Percentiles rank a stretch among this genome's conserved stretches.
These are phyloP conservation scores for Cordia subcordata DNA, from an alignment of 257 asterid species.

Conservation along the genomic window DNA sequence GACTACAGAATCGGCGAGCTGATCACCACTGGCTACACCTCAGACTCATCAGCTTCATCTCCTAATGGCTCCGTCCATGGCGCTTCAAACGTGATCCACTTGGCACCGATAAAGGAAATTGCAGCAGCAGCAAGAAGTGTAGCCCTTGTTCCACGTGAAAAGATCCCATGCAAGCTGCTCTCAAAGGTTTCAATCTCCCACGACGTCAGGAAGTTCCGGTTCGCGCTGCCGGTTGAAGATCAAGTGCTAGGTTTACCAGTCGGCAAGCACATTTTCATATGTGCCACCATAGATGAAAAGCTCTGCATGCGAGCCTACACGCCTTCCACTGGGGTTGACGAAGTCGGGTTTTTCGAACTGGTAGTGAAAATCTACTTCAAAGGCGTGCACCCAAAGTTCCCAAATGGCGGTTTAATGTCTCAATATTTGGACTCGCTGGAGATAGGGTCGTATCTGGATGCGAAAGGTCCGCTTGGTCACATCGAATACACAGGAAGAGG, in stretches of 20 bases:
- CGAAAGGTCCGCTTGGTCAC: constrained; percentile 91
- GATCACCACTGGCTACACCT: constrained; percentile 56
- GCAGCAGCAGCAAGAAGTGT: constrained; percentile 22
- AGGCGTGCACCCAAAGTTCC: constrained; percentile 68
- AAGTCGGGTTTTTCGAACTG: constrained; percentile 67
- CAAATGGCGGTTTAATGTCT: constrained; percentile 87
- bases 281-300: constrained; percentile 59
- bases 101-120: constrained; percentile 54
- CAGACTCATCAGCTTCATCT: constrained; percentile 54
- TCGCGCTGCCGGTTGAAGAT: constrained; percentile 62
- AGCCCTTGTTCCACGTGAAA: constrained; percentile 65
- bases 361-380: constrained; percentile 73
- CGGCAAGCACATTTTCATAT: constrained; percentile 78
- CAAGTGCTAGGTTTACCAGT: constrained; percentile 70
- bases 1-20: constrained; percentile 78
- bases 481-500: constrained; percentile 76
- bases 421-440: constrained; percentile 54
- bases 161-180: constrained; percentile 63
- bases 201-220: constrained; percentile 65
- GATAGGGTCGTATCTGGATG: constrained; percentile 51
- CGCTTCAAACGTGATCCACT: constrained; percentile 23
- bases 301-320: constrained; percentile 96
- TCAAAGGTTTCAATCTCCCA: constrained; percentile 50
- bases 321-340: constrained; percentile 60
- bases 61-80: constrained; percentile 77